Percentiles rank a stretch among this genome's conserved stretches.
phyloP scores from a whole-genome alignment of 148 eudicot genomes.

The Rhododendron simsii region DNA sequence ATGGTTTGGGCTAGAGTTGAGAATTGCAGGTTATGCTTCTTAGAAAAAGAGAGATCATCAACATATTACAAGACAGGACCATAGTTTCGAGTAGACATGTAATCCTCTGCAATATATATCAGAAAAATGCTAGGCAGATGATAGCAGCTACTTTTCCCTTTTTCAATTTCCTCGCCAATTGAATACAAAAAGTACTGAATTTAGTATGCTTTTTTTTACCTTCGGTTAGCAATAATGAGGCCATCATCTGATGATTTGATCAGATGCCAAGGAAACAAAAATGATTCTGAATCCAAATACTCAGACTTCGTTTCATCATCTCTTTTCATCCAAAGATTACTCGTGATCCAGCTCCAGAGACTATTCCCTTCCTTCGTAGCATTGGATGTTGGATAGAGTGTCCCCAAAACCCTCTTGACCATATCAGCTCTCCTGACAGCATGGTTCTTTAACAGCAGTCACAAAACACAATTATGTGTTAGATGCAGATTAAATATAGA shows the following conservation, averaged over 20 bases:
- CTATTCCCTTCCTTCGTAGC: conserved; percentile 36
- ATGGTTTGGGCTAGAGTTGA: neutral
- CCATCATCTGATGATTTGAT: conserved; percentile 41
- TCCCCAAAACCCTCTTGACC: conserved; percentile 72
- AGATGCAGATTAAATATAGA: neutral
- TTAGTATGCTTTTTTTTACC: conserved; percentile 31
- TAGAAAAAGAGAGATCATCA: neutral
- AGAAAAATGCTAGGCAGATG: neutral
- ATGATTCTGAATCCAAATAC: conserved; percentile 38
- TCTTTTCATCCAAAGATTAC: conserved; percentile 46
- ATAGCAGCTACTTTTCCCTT: neutral
- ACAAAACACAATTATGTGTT: conserved; percentile 1
- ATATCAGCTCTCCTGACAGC: conserved; percentile 91
- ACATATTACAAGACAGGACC: neutral
- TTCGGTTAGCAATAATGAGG: conserved; percentile 53
- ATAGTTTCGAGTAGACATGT: neutral
- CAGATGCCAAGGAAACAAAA: conserved; percentile 90
- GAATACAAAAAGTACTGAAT: neutral
- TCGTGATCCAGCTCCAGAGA: conserved; percentile 61
- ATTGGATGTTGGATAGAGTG: conserved; percentile 46
- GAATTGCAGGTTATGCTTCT: neutral
- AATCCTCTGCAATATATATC: neutral
- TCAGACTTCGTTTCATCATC: conserved; percentile 29
- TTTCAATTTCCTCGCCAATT: neutral
- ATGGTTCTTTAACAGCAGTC: conserved; percentile 63